Base-by-base conservation (phyloP, 2,329 filamentous ascomycete genomes). In the Calonectria hawksworthii region DNA sequence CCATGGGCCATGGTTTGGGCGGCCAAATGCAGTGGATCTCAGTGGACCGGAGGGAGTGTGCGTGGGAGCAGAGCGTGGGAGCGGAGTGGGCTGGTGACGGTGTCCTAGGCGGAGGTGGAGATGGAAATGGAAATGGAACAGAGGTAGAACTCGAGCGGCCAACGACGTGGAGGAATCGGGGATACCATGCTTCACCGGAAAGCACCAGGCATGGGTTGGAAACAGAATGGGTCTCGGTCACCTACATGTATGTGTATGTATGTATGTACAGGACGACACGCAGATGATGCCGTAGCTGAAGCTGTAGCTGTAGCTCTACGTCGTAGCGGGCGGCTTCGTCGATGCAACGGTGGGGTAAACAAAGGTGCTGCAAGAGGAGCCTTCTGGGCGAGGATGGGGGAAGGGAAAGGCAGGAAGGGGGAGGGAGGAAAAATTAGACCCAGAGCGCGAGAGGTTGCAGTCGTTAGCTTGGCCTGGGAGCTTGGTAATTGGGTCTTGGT, bases 51-150 rank as follows among this genome's bases (percentile, higher is more conserved):
- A 50, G 68, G 61, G 68, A 38, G 56, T 47, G 32, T 41, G 63
- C 59, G 68, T 70, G 68, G 68, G 68, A 70, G 68, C 56, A 61
- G 68, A 65, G 61, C 54, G 68, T 70, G 68, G 56, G 68, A 54
- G 56, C 21, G 8, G 47, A 59, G 61, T 59, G 61, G 69, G 61
- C 50, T 71, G 50, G 70, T 70, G 59, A 41, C n/a, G 23, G 61
- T 38, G 54, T 26, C 28, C 26, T 61, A 51, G 63, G 41, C 32
- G 51, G 69, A 66, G 41, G 41, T 47, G 63, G 23, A 51, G 63
- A 59, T 67, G 47, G 32, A 56, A 61, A 66, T 28, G 47, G 14
- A 47, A 54, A 70, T 26, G 52, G 41, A 38, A 36, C 50, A 41
- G 47, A 47, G 34, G 52, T 11, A 36, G 30, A 50, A 52, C n/a